A percentile compares a stretch with the other conserved stretches of the same genome.
Evolutionary conservation across 2,329 filamentous ascomycete genomes (phyloP).

Genomic region (Neospermospora avenae): DNA sequence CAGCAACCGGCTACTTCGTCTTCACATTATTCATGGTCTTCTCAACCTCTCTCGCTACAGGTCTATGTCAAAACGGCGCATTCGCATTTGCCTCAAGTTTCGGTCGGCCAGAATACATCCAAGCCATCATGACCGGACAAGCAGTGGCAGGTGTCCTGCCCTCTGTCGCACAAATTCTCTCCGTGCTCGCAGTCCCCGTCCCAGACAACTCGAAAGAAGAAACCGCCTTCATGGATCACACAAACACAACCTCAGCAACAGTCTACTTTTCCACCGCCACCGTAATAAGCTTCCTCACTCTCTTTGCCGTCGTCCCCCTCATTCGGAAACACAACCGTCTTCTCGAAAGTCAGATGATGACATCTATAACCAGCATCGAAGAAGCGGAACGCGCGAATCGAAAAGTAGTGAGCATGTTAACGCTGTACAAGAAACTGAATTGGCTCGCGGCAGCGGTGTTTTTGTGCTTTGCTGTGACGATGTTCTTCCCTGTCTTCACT

Average conservation of each 20-base stretch:
- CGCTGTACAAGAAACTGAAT: constrained; percentile 72
- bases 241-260: constrained; percentile 70
- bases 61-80: constrained; percentile 87
- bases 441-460: constrained; percentile 77
- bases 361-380: constrained; percentile 49
- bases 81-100: constrained; percentile 91
- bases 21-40: constrained; percentile 84
- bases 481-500: constrained; percentile 96
- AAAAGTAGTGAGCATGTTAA: constrained; percentile 55
- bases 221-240: constrained; percentile 36
- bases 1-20: constrained; percentile 66
- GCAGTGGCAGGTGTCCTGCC: constrained; percentile 89
- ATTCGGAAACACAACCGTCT: constrained; percentile 57
- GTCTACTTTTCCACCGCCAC: constrained; percentile 90
- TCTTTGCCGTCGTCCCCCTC: constrained; percentile 74
- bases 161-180: constrained; percentile 79
- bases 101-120: constrained; percentile 82
- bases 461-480: constrained; percentile 77
- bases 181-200: constrained; percentile 65
- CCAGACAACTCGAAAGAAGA: constrained; percentile 34
- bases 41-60: constrained; percentile 73
- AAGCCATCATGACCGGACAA: constrained; percentile 95
- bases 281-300: constrained; percentile 63
- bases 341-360: constrained; percentile 48
- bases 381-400: constrained; percentile 49